Evolutionary conservation across 345 rosid species (phyloP), one percentile per base, ranked within the genome.

Genomic region (Moricandia arvensis): DNA sequence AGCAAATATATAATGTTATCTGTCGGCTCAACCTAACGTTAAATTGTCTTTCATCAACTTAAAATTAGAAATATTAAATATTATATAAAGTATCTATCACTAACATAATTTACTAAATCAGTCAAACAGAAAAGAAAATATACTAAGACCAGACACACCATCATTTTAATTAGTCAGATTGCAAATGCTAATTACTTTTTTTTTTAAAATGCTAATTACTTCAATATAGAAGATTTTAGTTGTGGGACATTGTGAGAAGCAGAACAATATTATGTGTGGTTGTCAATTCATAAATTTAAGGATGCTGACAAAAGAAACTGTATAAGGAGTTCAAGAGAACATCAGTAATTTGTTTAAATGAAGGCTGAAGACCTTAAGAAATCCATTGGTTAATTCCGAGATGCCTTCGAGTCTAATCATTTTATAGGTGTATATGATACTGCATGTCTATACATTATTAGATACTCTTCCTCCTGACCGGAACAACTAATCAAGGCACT

Each of bases 361-460:
- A 59, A 66, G 81, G 62, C 72, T 59, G 73, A 72, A 41, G 61
- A 73, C 82, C 67, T 55, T 68, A 68, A 27, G 55, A 79, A 61
- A 54, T 79, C 75, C 71, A 45, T 66, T 73, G 78, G 82, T 68
- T 79, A 79, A 68, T 73, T 68, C 78, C n/a, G 15, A 8, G 57
- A 66, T 30, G 37, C 77, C 0, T 18, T n/a, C 37, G 49, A 66
- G 81, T 78, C 77, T 66, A 66, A 72, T 73, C 73, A 65, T 31
- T 63, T 34, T 63, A 53, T 33, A 18, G 31, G 31, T 41, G 4
- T 41, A 11, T 43, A 41, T 13, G 31, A 13, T 43, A 6, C 55
- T 29, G 51, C 41, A 18, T 27, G 0, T 55, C 53, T 62, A 54
- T 63, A 37, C 27, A 63, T 33, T n/a, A n/a, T n/a, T 71, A 45